Evolutionary conservation across 2,329 filamentous ascomycete species (phyloP), one percentile per base, ranked within the genome.

Genomic region (Fusarium tricinctum): DNA sequence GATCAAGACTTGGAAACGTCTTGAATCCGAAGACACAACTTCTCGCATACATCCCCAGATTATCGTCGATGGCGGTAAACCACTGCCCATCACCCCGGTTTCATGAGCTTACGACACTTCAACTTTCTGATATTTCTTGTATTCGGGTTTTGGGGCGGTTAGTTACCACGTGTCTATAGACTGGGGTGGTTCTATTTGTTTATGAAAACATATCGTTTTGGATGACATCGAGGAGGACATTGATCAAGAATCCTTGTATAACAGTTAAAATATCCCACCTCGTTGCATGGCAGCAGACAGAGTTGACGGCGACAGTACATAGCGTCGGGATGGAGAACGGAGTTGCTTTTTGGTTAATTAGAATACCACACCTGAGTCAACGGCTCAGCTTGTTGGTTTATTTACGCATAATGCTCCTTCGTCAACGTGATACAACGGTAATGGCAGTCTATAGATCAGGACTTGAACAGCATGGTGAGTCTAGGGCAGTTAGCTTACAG

Each of bases 1-100:
- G 46, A 94, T 99, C 71, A 89, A 87, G 48, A 99, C 95, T 1
- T 99, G 95, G 87, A 98, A 97, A 82, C 87, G 96, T 49, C 83
- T 97, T 17, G 95, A 98, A 76, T 83, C 86, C 68, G 88, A 87
- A 42, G 83, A 89, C 39, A 82, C 79, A 14, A 77, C 77, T 19
- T 79, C 83, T 42, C 84, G 82, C 35, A 78, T 91, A 48, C 89
- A 92, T 71, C 83, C 89, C 73, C 87, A 91, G 76, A 85, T 91
- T 48, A 86, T 92, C 56, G 88, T 92, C 43, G 88, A 91, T 46
- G 86, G 83, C 1, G 90, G 89, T 14, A 84, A 80, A 59, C 77
- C 82, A 1, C 73, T 69, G 7, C 48, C 56, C 26, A 50, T 58
- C 33, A 28, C 61, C 32, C 51, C 48, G 20, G 42, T 30, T 52